A percentile compares a stretch with the other conserved stretches of the same genome.
These are phyloP conservation scores for Bombardia bombarda DNA, from an alignment of 495 filamentous ascomycete species.

Conservation along the genomic window DNA sequence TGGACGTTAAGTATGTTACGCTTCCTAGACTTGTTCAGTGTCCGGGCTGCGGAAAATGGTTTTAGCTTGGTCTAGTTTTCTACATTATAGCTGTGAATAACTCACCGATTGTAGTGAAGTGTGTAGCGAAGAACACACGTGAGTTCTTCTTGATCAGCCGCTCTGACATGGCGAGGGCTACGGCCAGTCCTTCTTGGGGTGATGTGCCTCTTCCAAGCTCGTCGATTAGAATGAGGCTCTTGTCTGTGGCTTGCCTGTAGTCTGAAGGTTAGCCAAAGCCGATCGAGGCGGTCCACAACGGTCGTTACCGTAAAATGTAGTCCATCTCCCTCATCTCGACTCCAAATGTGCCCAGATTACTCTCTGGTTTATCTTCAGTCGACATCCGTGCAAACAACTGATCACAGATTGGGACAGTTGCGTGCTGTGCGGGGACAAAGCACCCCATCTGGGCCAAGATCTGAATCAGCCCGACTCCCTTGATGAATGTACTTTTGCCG, in stretches of 20 bases:
- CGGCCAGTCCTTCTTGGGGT: slow-evolving; percentile 76
- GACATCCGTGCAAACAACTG: slow-evolving; percentile 84
- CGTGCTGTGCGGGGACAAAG: slow-evolving; percentile 81
- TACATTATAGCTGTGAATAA: not conserved
- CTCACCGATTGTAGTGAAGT: slow-evolving; percentile 71
- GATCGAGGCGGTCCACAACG: not conserved
- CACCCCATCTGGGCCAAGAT: slow-evolving; percentile 92
- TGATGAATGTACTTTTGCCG: slow-evolving; percentile 95
- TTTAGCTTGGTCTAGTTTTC: not conserved
- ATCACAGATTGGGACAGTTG: slow-evolving; percentile 69
- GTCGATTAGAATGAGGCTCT: slow-evolving; percentile 80
- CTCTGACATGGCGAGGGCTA: slow-evolving; percentile 85
- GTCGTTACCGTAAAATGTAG: slow-evolving; percentile 69
- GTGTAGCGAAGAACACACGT: slow-evolving; percentile 86
- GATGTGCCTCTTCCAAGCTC: slow-evolving; percentile 91
- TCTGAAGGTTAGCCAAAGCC: not conserved
- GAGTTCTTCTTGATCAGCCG: slow-evolving; percentile 69
- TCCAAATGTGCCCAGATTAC: slow-evolving; percentile 87
- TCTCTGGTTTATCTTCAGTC: slow-evolving; percentile 80
- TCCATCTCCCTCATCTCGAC: slow-evolving; percentile 95
- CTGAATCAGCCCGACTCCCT: slow-evolving; percentile 71
- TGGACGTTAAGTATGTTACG: slow-evolving; percentile 75
- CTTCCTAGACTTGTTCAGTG: slow-evolving; percentile 53
- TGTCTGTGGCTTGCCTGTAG: slow-evolving; percentile 56
- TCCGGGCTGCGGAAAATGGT: slow-evolving; percentile 32